Base-by-base conservation (phyloP, 108 stramenopile species). In the Cyclotella distinguenda region DNA sequence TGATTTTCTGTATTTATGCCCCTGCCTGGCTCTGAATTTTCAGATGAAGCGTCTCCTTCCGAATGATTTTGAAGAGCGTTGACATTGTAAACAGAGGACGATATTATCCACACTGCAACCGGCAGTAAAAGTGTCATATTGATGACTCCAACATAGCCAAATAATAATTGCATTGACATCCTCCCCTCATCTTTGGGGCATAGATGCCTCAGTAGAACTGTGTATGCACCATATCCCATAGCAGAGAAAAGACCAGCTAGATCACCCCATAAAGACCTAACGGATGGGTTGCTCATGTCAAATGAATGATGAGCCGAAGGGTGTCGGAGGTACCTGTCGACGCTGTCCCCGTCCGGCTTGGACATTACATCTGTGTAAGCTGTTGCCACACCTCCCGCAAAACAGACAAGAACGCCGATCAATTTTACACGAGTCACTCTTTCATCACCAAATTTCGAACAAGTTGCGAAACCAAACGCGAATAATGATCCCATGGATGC, bases 101-200 rank as follows among this genome's bases (percentile, higher is more conserved):
- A 28, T 0, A 77, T 27, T 51, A 79, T 58, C 69, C 82, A 86
- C n/a, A 91, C 23, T 6, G 82, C 75, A 33, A 89, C 54, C 8
- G 95, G 95, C 10, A 68, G 42, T 50, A 98, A 61, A 0, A 65
- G 10, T 1, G 86, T 39, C 58, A 77, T 78, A 68, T 94, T 96
- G 64, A 82, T 60, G 1, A 90, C 58, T 31, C 98, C 97, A 30
- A 98, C 79, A 62, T 95, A 95, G 6, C 97, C 98, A 60, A 99
- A 81, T 19, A 99, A 75, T 7, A 96, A 75, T 57, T 88, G 85
- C 93, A 98, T 95, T 44, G 82, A 83, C 70, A 89, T 83, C n/a
- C 77, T 54, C 21, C 79, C 43, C 71, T 94, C 92, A 66, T 93
- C 82, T 33, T 74, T 61, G 8, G 89, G 87, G 76, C 84, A 89